Conservation (phyloP, 495 filamentous ascomycete species). For the Annulohypoxylon moriforme region DNA sequence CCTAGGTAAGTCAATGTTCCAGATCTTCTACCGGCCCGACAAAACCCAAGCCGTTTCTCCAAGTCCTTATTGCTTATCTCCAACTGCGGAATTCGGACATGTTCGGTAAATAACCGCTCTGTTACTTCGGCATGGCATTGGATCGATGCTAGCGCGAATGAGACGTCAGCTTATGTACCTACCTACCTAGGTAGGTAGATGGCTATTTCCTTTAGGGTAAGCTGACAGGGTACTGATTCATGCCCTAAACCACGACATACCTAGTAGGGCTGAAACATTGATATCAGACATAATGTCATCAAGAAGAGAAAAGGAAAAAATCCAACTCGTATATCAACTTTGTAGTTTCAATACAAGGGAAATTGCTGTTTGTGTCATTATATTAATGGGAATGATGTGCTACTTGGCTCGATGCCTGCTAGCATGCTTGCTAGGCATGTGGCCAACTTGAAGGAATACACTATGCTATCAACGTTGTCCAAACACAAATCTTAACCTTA, state of each 20-base stretch:
- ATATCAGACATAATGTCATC: not conserved
- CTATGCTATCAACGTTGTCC: not conserved
- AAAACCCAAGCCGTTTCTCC: not conserved
- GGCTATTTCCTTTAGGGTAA: not conserved
- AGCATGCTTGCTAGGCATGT: not conserved
- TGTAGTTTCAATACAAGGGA: not conserved
- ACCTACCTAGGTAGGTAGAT: not conserved
- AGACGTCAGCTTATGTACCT: not conserved
- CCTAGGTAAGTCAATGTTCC: not conserved
- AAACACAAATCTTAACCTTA: not conserved
- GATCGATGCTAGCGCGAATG: not conserved
- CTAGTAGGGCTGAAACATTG: slow-evolving; percentile 6
- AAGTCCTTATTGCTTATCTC: not conserved
- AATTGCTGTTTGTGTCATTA: not conserved
- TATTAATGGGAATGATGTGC: not conserved
- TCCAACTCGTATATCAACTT: no score
- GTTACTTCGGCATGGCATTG: not conserved
- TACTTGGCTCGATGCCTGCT: not conserved
- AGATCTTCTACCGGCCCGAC: slow-evolving; percentile 20
- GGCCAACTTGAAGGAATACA: not conserved
- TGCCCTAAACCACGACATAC: not conserved
- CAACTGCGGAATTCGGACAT: slow-evolving; percentile 11
- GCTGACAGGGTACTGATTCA: not conserved
- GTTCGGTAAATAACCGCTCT: not conserved
- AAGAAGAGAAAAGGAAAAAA: no score